Evolutionary conservation across 1,284 basidiomycete species (phyloP).

Genomic region (Cutaneotrichosporon mucoides): DNA sequence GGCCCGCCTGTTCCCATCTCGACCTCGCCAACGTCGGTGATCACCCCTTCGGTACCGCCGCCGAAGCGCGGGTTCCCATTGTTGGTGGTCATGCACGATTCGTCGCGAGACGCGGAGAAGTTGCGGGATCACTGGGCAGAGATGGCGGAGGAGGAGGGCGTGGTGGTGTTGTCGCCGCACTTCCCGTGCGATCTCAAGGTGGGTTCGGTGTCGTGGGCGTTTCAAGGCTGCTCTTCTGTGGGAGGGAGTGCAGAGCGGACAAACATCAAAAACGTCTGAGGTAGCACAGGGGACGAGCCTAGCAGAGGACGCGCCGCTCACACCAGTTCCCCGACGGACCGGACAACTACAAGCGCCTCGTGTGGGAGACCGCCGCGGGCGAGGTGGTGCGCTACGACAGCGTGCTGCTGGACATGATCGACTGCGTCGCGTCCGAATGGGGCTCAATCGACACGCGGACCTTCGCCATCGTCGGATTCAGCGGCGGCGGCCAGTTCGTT

Average conservation of each 20-base stretch:
- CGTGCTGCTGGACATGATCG: slow-evolving; percentile 19
- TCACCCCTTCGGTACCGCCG: background rate
- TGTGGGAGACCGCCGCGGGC: slow-evolving; percentile 6
- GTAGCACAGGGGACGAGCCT: too few relatives aligned
- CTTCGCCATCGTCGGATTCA: slow-evolving; percentile 19
- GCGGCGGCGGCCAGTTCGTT: slow-evolving; percentile 24
- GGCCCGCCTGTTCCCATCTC: slow-evolving; percentile 2
- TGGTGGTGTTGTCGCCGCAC: slow-evolving; percentile 16
- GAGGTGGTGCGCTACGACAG: slow-evolving; percentile 16
- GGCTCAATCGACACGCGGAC: slow-evolving; percentile 17
- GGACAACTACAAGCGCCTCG: slow-evolving; percentile 24
- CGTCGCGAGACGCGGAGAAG: slow-evolving; percentile 15
- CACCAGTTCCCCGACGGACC: slow-evolving; percentile 19
- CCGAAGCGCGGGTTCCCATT: slow-evolving; percentile 10
- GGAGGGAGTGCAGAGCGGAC: too few relatives aligned
- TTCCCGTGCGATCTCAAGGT: slow-evolving; percentile 19
- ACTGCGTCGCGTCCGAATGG: slow-evolving; percentile 16
- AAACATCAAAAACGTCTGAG: too few relatives aligned
- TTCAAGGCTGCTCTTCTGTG: too few relatives aligned
- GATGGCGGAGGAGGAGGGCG: slow-evolving; percentile 15
- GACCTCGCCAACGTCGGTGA: background rate
- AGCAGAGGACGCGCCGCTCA: background rate
- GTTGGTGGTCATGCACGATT: slow-evolving; percentile 19
- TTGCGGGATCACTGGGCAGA: slow-evolving; percentile 12
- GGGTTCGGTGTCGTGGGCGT: background rate